A percentile compares a stretch with the other conserved stretches of the same genome.
These are phyloP conservation scores for Cladophialophora carrionii DNA, from an alignment of 2,329 filamentous ascomycete genomes.

Conservation along the genomic window DNA sequence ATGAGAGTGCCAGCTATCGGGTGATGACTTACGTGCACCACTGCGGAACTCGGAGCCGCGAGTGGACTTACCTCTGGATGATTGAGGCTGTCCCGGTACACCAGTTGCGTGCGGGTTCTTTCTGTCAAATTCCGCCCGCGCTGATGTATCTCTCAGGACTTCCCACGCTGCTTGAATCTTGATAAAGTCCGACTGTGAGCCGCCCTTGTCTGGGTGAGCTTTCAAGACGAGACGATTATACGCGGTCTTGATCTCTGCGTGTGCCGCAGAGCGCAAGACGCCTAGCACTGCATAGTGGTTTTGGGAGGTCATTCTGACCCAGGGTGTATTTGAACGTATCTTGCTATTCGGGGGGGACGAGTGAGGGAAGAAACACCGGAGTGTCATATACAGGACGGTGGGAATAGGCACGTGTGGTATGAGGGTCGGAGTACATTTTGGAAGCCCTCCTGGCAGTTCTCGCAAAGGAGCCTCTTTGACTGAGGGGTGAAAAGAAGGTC, in stretches of 20 bases:
- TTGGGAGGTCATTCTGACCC: not conserved
- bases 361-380: not conserved
- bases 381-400: not conserved
- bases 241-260: constrained; percentile 17
- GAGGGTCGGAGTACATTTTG: not conserved
- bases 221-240: constrained; percentile 22
- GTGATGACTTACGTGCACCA: not conserved
- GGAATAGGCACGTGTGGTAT: not conserved
- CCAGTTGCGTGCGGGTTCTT: not conserved
- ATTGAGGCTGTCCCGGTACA: not conserved
- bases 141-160: constrained; percentile 1
- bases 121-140: constrained; percentile 6
- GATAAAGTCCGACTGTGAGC: not conserved
- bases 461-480: not conserved
- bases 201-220: constrained; percentile 26
- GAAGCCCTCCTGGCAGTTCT: not conserved
- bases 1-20: not conserved
- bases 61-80: not conserved
- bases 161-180: constrained; percentile 15
- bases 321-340: not conserved
- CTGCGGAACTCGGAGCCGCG: not conserved
- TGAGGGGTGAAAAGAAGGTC: not conserved
- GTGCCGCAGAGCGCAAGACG: constrained; percentile 2
- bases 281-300: constrained; percentile 16
- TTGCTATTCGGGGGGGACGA: not conserved